Evolutionary conservation across 2,329 filamentous ascomycete genomes (phyloP).

Genomic region (Furcasterigmium furcatum): DNA sequence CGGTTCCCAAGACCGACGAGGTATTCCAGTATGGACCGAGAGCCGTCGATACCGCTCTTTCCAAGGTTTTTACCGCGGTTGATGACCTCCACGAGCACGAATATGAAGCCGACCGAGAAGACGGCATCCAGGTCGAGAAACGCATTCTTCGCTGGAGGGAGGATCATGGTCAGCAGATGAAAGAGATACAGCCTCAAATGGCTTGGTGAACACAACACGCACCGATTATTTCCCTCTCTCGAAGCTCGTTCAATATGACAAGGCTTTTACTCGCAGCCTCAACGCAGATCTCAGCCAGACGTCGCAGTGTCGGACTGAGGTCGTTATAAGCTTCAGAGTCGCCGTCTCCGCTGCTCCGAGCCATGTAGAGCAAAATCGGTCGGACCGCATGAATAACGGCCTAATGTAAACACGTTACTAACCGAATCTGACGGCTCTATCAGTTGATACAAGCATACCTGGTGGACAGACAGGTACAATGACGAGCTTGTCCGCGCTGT

Average conservation of each 20-base stretch:
- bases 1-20: conserved; percentile 7
- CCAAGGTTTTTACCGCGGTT: conserved; percentile 5
- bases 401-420: not conserved
- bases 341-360: conserved; percentile 7
- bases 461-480: conserved; percentile 4
- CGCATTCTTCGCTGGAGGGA: conserved; percentile 3
- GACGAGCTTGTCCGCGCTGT: conserved; percentile 5
- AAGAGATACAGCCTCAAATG: too few species aligned
- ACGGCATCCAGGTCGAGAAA: conserved; percentile 12
- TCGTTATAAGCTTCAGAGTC: not conserved
- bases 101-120: conserved; percentile 12
- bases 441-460: not conserved
- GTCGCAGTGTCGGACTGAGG: not conserved
- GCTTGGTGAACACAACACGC: not conserved
- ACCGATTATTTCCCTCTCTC: conserved; percentile 4
- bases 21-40: conserved; percentile 4
- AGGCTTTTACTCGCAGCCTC: conserved; percentile 8
- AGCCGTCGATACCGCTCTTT: conserved; percentile 3
- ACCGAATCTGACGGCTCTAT: not conserved
- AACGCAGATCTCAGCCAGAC: conserved; percentile 8
- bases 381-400: conserved; percentile 9
- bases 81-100: conserved; percentile 9
- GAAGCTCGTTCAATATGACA: conserved; percentile 5
- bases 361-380: conserved; percentile 9
- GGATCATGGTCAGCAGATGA: not conserved